Evolutionary conservation across 139 green algal genomes (phyloP).

Genomic region (Coelastrella sp.): DNA sequence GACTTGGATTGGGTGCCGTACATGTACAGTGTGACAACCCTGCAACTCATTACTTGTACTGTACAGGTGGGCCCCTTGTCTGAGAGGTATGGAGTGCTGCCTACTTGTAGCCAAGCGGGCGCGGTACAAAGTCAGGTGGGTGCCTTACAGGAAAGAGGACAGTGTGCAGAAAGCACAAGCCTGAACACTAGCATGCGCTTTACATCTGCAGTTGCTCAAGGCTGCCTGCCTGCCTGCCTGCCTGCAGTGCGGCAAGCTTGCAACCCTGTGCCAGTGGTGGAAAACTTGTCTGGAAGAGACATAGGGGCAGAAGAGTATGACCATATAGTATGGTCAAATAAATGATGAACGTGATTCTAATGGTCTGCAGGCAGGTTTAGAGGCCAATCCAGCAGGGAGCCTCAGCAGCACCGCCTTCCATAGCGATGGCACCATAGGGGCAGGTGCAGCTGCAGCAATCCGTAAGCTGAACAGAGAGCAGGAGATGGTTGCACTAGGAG

Average conservation of each 20-base stretch:
- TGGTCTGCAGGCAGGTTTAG: not conserved
- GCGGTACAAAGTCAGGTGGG: not conserved
- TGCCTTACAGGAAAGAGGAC: too few species aligned
- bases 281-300: too few species aligned
- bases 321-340: too few species aligned
- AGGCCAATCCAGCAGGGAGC: not conserved
- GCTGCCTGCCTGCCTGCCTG: not conserved
- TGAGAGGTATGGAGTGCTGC: constrained; percentile 4
- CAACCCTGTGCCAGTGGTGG: too few species aligned
- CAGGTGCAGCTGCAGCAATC: not conserved
- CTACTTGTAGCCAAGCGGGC: not conserved
- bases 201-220: not conserved
- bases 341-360: not conserved
- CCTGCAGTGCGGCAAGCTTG: too few species aligned
- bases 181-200: not conserved
- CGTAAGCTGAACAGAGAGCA: not conserved
- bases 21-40: too few species aligned
- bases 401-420: not conserved
- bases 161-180: too few species aligned
- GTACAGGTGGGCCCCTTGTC: not conserved
- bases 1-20: too few species aligned
- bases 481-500: not conserved
- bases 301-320: too few species aligned
- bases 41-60: not conserved
- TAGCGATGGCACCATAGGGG: not conserved